Percentiles rank a stretch among this genome's conserved stretches.
These are phyloP conservation scores for Vicia villosa DNA, from an alignment of 306 rosid genomes.

Conservation along the genomic window DNA sequence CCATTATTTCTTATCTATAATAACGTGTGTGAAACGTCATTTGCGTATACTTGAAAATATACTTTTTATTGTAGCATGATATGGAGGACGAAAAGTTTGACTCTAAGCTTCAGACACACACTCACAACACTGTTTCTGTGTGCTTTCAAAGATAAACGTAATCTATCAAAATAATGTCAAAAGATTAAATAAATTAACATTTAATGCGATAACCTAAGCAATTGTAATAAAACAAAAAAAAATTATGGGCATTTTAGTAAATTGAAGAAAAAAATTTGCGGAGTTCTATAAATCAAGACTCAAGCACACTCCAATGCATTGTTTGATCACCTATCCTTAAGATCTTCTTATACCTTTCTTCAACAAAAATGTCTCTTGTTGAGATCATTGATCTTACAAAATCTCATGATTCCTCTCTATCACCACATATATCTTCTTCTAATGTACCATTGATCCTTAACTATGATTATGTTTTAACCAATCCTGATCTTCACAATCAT, in stretches of 20 bases:
- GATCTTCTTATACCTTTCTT: not conserved
- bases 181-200: too few species aligned
- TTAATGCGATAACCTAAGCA: not conserved
- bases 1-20: too few species aligned
- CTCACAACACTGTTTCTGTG: too few species aligned
- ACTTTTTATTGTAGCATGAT: too few species aligned
- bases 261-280: not conserved
- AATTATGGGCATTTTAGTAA: not conserved
- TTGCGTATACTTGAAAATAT: too few species aligned
- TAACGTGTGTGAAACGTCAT: too few species aligned
- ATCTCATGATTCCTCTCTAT: constrained; percentile 3
- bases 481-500: not conserved
- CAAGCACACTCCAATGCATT: not conserved
- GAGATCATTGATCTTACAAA: constrained; percentile 30
- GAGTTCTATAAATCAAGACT: constrained; percentile 4
- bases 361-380: not conserved
- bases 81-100: too few species aligned
- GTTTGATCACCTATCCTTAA: not conserved
- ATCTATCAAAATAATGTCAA: too few species aligned
- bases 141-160: too few species aligned
- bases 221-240: not conserved
- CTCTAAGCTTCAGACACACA: too few species aligned
- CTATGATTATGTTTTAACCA: not conserved
- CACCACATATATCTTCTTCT: not conserved
- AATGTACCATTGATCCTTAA: not conserved